Evolutionary conservation across 768 basidiomycete genomes (phyloP), one percentile per base, ranked within the genome.

Genomic region (Hygrophorus russula): DNA sequence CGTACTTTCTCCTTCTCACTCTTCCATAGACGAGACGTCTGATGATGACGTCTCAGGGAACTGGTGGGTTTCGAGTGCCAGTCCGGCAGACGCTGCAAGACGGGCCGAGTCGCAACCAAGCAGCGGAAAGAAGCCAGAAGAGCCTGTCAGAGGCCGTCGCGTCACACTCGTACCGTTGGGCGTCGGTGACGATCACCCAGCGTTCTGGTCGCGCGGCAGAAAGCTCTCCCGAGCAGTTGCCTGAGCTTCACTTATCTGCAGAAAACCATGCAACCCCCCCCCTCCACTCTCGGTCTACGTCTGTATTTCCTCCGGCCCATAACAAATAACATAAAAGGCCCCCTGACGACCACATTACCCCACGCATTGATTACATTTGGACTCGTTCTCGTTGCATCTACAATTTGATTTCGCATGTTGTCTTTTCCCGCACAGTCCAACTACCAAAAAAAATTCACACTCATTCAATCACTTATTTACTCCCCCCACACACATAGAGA

Each of bases 1-100:
- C 32, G 24, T 47, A 24, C 18, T 42, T 10, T 46, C 51, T 24
- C 46, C 56, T 9, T 49, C 54, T 24, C 46, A 50, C 9, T 45
- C 48, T 14, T 30, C 28, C 11, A 2, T 30, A 18, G 11, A 10
- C 15, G 31, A 42, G 31, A 36, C 13, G 3, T 13, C 33, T 9
- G 33, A 17, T 17, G 14, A 6, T 19, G 20, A 19, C 27, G 13
- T n/a, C 38, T 12, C 10, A 14, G 19, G 38, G 8, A 14, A n/a
- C 32, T 24, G 24, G 24, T 24, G 24, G 24, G 24, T 24, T 24
- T 24, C 24, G 3, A 24, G 24, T 24, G 7, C 24, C 7, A 24
- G 24, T 7, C 24, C 7, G 7, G 24, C 7, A 7, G 24, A 24
- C 24, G 24, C 24, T 24, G 24, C 24, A 17, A 42, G 5, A 12